These are phyloP conservation scores for Tricholoma bakamatsutake DNA, from an alignment of 768 basidiomycete genomes.

Conservation along the genomic window DNA sequence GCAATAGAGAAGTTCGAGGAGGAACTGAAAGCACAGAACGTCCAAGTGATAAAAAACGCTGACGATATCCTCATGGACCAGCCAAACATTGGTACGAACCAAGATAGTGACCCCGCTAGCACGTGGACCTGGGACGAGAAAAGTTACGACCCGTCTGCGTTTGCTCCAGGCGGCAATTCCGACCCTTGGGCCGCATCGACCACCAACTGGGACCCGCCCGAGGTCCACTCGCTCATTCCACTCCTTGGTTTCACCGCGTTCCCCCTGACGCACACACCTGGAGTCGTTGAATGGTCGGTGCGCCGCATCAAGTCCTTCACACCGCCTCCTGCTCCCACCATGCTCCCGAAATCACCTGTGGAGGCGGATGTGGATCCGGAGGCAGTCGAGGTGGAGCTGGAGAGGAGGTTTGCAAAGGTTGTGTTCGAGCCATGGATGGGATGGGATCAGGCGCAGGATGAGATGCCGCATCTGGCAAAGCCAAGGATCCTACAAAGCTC, in stretches of 20 bases:
- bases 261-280: slow-evolving; percentile 57
- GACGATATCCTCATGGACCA: slow-evolving; percentile 8
- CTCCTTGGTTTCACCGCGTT: slow-evolving; percentile 52
- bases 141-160: background rate
- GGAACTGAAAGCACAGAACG: slow-evolving; percentile 30
- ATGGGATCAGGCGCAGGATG: slow-evolving; percentile 32
- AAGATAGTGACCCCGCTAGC: slow-evolving; percentile 4
- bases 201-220: slow-evolving; percentile 15
- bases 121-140: slow-evolving; percentile 2
- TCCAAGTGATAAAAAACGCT: slow-evolving; percentile 18
- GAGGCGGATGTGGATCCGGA: slow-evolving; percentile 20
- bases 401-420: slow-evolving; percentile 28
- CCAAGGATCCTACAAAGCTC: slow-evolving; percentile 35
- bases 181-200: slow-evolving; percentile 8
- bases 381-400: slow-evolving; percentile 35
- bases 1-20: slow-evolving; percentile 31
- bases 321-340: slow-evolving; percentile 26
- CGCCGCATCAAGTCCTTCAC: slow-evolving; percentile 47
- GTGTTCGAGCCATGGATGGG: slow-evolving; percentile 36
- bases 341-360: slow-evolving; percentile 20
- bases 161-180: background rate
- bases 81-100: slow-evolving; percentile 7
- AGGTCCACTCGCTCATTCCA: slow-evolving; percentile 26
- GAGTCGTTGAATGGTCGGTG: slow-evolving; percentile 61
- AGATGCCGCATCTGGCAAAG: slow-evolving; percentile 25